These are phyloP conservation scores for Populus simonii DNA, from an alignment of 345 rosid species.

Conservation along the genomic window DNA sequence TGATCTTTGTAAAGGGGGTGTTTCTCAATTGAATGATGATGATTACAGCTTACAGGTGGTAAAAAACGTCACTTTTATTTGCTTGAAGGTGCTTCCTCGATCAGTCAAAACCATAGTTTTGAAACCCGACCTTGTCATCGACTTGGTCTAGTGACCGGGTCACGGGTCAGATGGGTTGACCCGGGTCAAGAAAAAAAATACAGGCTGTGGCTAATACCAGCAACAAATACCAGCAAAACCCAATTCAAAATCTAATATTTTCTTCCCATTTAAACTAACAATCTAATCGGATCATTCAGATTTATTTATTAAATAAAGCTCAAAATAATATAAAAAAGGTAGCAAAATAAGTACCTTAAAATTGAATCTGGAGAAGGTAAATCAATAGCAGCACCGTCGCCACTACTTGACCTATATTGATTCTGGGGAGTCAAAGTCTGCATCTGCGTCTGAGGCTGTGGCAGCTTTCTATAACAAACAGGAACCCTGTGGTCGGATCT, in stretches of 20 bases:
- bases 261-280: neutral
- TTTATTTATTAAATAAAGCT: neutral
- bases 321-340: too few species aligned
- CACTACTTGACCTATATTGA: conserved; percentile 47
- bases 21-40: too few species aligned
- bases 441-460: conserved; percentile 36
- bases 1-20: too few species aligned
- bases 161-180: too few species aligned
- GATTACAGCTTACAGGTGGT: too few species aligned
- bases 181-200: too few species aligned
- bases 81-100: too few species aligned
- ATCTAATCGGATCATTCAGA: neutral
- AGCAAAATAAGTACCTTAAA: conserved; percentile 57
- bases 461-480: conserved; percentile 51
- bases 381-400: conserved; percentile 41
- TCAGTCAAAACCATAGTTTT: too few species aligned
- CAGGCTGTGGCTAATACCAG: too few species aligned
- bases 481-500: conserved; percentile 78
- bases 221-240: conserved; percentile 22
- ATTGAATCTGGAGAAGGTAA: conserved; percentile 83
- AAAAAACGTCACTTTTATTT: too few species aligned
- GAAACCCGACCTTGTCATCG: too few species aligned
- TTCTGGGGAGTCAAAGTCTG: conserved; percentile 34
- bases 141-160: too few species aligned
- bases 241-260: conserved; percentile 29